Evolutionary conservation across 768 basidiomycete species (phyloP).

Genomic region (Suillus variegatus): DNA sequence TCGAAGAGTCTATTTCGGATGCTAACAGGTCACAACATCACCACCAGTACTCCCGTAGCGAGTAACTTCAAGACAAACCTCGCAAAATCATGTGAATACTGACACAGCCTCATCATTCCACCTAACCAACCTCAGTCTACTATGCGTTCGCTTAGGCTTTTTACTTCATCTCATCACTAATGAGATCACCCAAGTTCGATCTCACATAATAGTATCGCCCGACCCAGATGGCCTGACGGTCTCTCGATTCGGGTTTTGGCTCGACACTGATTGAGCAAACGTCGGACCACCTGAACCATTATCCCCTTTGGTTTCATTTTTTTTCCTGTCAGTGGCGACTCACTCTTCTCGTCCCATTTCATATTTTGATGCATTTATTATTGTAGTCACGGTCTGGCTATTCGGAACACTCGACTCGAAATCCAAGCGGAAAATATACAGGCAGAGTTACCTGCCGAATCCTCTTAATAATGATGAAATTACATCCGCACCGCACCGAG

Average conservation of each 20-base stretch:
- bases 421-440: conserved; percentile 19
- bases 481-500: conserved; percentile 33
- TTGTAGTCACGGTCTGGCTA: conserved; percentile 17
- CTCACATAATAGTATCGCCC: not conserved
- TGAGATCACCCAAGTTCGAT: not conserved
- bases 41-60: too few relatives aligned
- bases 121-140: conserved; percentile 51
- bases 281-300: not conserved
- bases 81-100: too few relatives aligned
- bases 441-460: conserved; percentile 59
- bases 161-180: not conserved
- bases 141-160: not conserved
- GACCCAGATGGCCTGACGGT: not conserved
- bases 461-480: conserved; percentile 55
- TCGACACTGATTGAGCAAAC: not conserved
- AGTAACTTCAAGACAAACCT: too few relatives aligned
- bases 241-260: not conserved
- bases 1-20: too few relatives aligned
- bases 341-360: conserved; percentile 15
- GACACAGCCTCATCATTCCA: conserved; percentile 46
- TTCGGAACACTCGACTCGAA: conserved; percentile 48
- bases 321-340: conserved; percentile 49
- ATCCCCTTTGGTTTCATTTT: conserved; percentile 66
- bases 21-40: too few relatives aligned
- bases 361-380: too few relatives aligned